These are phyloP conservation scores for Penicillium verrucosum DNA, from an alignment of 2,329 filamentous ascomycete species.

Conservation along the genomic window DNA sequence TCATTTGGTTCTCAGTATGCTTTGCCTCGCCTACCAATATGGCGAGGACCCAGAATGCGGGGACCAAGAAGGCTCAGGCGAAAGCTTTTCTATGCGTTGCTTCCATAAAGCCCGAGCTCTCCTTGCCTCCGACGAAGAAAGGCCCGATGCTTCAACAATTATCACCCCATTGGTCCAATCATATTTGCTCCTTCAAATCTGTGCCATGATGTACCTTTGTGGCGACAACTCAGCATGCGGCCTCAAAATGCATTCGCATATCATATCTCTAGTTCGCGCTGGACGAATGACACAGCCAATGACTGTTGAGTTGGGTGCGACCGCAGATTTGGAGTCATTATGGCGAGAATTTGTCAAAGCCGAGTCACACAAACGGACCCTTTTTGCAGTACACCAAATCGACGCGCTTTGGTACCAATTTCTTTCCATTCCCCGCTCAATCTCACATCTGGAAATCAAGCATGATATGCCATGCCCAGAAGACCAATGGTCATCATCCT, in stretches of 20 bases:
- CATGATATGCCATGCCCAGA: constrained; percentile 43
- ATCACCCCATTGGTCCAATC: constrained; percentile 36
- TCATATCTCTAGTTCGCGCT: constrained; percentile 40
- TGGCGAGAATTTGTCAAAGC: constrained; percentile 40
- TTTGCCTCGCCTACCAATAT: constrained; percentile 41
- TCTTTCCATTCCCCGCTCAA: constrained; percentile 29
- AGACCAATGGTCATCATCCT: constrained; percentile 39
- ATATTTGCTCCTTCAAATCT: constrained; percentile 42
- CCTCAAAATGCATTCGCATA: constrained; percentile 41
- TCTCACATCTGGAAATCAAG: constrained; percentile 44
- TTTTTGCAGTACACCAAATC: constrained; percentile 45
- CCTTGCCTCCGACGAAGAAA: constrained; percentile 21
- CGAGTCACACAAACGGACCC: constrained; percentile 44
- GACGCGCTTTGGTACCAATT: constrained; percentile 47
- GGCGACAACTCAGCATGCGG: constrained; percentile 35
- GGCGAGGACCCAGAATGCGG: constrained; percentile 37
- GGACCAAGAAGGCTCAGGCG: constrained; percentile 25
- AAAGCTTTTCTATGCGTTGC: constrained; percentile 32
- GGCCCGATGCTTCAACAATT: constrained; percentile 10
- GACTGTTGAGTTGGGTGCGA: constrained; percentile 11
- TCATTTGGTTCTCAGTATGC: constrained; percentile 36
- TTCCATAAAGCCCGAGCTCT: constrained; percentile 33
- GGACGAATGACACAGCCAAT: constrained; percentile 37
- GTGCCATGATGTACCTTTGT: constrained; percentile 46
- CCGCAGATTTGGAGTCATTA: constrained; percentile 37